These are phyloP conservation scores for Macrolepiota fuliginosa DNA, from an alignment of 768 basidiomycete species.

Conservation along the genomic window DNA sequence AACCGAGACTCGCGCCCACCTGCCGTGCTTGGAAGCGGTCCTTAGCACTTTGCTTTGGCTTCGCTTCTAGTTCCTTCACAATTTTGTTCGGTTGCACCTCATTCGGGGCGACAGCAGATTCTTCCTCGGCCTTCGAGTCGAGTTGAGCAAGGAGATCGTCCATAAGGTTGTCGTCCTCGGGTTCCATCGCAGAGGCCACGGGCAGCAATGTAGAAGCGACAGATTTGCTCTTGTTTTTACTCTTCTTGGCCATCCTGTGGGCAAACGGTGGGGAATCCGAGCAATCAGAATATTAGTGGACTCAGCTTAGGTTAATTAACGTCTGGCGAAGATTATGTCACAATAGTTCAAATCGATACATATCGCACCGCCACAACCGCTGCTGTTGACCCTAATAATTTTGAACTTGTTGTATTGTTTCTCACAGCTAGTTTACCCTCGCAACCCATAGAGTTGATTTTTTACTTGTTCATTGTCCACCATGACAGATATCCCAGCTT, in stretches of 20 bases:
- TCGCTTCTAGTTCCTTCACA: constrained; percentile 25
- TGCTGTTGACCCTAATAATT: neutral
- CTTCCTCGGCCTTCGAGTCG: constrained; percentile 56
- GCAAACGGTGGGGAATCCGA: neutral
- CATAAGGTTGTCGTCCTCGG: constrained; percentile 60
- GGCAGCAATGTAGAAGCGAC: constrained; percentile 27
- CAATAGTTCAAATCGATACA: neutral
- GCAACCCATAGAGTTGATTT: neutral
- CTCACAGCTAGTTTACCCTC: neutral
- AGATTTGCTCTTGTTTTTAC: constrained; percentile 48
- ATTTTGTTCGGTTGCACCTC: constrained; percentile 42
- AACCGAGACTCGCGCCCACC: constrained; percentile 36
- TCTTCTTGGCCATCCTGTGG: constrained; percentile 50
- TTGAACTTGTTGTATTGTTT: constrained; percentile 3
- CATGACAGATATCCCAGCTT: constrained; percentile 29
- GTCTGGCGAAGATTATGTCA: neutral
- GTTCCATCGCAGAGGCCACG: constrained; percentile 24
- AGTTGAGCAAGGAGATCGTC: constrained; percentile 78
- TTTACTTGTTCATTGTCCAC: neutral
- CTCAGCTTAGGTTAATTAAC: neutral
- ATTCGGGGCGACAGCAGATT: constrained; percentile 46
- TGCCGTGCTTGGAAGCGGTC: constrained; percentile 68
- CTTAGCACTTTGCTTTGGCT: constrained; percentile 55
- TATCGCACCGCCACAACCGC: constrained; percentile 11
- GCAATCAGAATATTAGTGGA: neutral